These are phyloP conservation scores for Rhizopus delemar DNA, from an alignment of 371 early-diverging fungal genomes.

Conservation along the genomic window DNA sequence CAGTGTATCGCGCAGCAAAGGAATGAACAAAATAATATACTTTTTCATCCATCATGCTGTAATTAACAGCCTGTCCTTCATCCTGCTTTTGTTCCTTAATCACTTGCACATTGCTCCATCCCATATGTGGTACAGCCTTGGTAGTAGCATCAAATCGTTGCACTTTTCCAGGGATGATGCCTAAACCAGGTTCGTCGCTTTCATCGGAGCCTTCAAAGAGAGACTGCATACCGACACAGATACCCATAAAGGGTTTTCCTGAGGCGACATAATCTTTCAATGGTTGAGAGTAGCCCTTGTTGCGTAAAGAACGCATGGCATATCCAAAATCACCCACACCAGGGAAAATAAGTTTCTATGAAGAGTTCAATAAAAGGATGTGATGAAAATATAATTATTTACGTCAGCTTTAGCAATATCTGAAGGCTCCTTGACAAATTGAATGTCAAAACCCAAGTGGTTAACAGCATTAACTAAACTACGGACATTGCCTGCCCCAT, in stretches of 20 bases:
- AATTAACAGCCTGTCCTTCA: constrained; percentile 34
- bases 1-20: constrained; percentile 75
- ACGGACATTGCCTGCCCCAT: constrained; percentile 98
- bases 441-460: constrained; percentile 83
- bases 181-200: constrained; percentile 78
- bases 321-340: constrained; percentile 97
- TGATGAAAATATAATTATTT: constrained; percentile 22
- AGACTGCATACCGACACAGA: constrained; percentile 98
- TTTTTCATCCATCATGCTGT: constrained; percentile 49
- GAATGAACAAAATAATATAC: constrained; percentile 97
- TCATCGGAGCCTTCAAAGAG: constrained; percentile 92
- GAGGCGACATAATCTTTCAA: constrained; percentile 80
- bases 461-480: constrained; percentile 93
- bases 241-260: constrained; percentile 92
- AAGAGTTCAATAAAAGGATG: not conserved
- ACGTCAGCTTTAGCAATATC: constrained; percentile 92
- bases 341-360: constrained; percentile 94
- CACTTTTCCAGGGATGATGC: constrained; percentile 78
- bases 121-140: constrained; percentile 96
- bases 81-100: constrained; percentile 35
- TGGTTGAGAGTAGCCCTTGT: constrained; percentile 78
- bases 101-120: constrained; percentile 85
- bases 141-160: constrained; percentile 63
- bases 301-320: constrained; percentile 80
- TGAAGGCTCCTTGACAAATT: constrained; percentile 66